Evolutionary conservation across 176 grass and related monocot species (phyloP).

Genomic region (Cymbopogon citratus): DNA sequence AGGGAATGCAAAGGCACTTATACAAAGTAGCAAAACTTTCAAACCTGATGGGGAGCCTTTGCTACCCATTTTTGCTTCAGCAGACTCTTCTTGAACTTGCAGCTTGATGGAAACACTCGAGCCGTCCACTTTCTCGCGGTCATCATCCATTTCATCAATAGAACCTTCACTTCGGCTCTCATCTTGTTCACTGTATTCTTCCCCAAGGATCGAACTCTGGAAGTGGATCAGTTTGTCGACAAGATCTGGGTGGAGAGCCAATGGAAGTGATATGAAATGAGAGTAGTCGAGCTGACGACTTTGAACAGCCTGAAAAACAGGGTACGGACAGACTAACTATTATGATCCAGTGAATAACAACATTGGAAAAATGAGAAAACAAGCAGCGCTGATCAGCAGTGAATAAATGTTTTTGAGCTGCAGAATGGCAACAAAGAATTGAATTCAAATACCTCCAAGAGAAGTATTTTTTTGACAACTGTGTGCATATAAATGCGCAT

Average conservation of each 20-base stretch:
- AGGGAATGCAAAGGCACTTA: slow-evolving; percentile 17
- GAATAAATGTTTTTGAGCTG: background rate
- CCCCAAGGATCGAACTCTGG: slow-evolving; percentile 66
- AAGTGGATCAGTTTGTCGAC: slow-evolving; percentile 66
- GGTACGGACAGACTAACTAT: background rate
- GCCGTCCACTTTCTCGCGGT: slow-evolving; percentile 28
- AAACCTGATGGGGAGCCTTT: slow-evolving; percentile 18
- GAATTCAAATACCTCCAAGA: background rate
- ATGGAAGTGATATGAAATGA: slow-evolving; percentile 90
- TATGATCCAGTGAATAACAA: slow-evolving; percentile 13
- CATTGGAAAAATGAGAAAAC: background rate
- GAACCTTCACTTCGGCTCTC: slow-evolving; percentile 38
- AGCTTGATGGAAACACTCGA: slow-evolving; percentile 31
- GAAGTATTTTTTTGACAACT: background rate
- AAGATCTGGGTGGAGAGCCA: slow-evolving; percentile 72
- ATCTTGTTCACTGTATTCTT: slow-evolving; percentile 37
- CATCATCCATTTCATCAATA: slow-evolving; percentile 40
- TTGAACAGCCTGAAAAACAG: slow-evolving; percentile 58
- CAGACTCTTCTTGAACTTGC: slow-evolving; percentile 37
- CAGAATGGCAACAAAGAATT: background rate
- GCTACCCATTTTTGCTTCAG: slow-evolving; percentile 36
- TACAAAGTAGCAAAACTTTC: slow-evolving; percentile 17
- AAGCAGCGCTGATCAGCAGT: background rate
- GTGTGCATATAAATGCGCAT: background rate
- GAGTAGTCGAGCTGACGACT: slow-evolving; percentile 78